Conservation (phyloP, 805 yeast species). For the Saccharomycopsis sp. region DNA sequence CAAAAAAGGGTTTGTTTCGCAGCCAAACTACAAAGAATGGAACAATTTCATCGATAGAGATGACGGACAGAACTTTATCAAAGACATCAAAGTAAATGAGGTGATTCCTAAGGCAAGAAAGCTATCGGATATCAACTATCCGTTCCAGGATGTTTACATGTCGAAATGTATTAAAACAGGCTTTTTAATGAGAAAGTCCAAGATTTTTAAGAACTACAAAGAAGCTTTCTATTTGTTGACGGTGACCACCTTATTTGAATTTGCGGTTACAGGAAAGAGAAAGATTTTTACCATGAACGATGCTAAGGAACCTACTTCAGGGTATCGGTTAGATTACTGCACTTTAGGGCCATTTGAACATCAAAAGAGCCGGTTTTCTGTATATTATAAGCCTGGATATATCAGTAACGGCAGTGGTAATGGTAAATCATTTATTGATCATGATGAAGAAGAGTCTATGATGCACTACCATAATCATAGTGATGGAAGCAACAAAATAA, state of each 20-base stretch:
- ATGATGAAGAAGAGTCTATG: background rate
- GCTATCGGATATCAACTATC: constrained; percentile 45
- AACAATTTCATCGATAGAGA: constrained; percentile 48
- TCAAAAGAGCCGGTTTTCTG: constrained; percentile 4
- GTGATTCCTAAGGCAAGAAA: constrained; percentile 39
- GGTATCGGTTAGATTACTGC: constrained; percentile 11
- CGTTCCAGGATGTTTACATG: constrained; percentile 45
- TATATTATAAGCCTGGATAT: constrained; percentile 3
- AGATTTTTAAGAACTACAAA: constrained; percentile 52
- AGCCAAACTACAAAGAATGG: constrained; percentile 65
- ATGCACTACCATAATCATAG: background rate
- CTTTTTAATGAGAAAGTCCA: constrained; percentile 51
- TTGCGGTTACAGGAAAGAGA: constrained; percentile 31
- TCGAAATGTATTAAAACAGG: constrained; percentile 56
- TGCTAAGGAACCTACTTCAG: constrained; percentile 5
- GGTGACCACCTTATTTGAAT: constrained; percentile 62
- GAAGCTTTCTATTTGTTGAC: constrained; percentile 63
- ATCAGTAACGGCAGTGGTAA: background rate
- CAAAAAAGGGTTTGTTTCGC: constrained; percentile 42
- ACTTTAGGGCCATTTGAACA: constrained; percentile 10
- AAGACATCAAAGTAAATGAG: constrained; percentile 33
- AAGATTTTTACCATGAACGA: background rate
- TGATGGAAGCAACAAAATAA: constrained; percentile 8
- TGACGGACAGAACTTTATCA: constrained; percentile 35
- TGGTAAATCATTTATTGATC: background rate